A percentile compares a stretch with the other conserved stretches of the same genome.
phyloP scores from a whole-genome alignment of 1,139 yeast genomes.

The Spathaspora sp. region DNA sequence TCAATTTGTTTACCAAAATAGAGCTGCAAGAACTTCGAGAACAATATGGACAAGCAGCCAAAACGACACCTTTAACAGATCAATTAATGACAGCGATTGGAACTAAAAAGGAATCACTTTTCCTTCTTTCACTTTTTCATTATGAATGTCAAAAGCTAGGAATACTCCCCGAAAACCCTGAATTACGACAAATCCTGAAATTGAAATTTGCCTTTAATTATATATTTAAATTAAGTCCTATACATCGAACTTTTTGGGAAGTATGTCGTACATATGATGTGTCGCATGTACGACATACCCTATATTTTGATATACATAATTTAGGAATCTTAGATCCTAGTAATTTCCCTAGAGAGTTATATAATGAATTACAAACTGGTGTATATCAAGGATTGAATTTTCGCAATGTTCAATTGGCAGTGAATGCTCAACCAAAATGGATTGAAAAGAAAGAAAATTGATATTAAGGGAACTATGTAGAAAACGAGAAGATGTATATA shows the following conservation, averaged over 20 bases:
- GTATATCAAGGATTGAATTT: conserved; percentile 24
- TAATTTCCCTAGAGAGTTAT: conserved; percentile 28
- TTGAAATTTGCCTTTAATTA: conserved; percentile 16
- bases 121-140: conserved; percentile 32
- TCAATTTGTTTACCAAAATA: not conserved
- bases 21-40: not conserved
- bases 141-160: conserved; percentile 33
- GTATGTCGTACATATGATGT: conserved; percentile 31
- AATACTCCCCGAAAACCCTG: conserved; percentile 18
- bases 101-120: conserved; percentile 31
- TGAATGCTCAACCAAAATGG: conserved; percentile 19
- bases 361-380: conserved; percentile 28
- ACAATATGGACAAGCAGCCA: not conserved
- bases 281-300: conserved; percentile 31
- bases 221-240: conserved; percentile 23
- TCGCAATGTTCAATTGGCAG: conserved; percentile 20
- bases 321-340: conserved; percentile 44
- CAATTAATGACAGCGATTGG: conserved; percentile 27
- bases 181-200: conserved; percentile 1
- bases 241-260: conserved; percentile 44
- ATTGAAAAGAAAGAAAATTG: conserved; percentile 4
- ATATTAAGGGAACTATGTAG: not conserved
- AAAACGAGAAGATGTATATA: not conserved
- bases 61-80: conserved; percentile 4
- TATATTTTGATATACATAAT: conserved; percentile 24